phyloP scores from a whole-genome alignment of 148 eudicot genomes.

The Euryodendron excelsum region DNA sequence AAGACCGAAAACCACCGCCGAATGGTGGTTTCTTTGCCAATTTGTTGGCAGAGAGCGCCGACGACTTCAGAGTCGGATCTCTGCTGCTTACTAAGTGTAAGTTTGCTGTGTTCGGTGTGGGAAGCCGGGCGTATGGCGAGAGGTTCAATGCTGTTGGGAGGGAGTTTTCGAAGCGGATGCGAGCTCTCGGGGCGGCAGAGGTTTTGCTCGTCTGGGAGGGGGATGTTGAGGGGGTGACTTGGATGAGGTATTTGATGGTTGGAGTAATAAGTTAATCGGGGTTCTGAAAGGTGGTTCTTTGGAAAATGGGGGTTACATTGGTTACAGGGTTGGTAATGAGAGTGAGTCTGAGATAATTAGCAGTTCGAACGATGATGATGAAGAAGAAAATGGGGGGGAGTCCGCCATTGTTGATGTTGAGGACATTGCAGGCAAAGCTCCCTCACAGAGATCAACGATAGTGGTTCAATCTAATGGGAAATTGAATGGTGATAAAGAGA shows the following conservation, averaged over 20 bases:
- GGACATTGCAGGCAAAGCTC: slow-evolving; percentile 91
- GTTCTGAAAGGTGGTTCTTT: slow-evolving; percentile 43
- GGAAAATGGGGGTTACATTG: slow-evolving; percentile 35
- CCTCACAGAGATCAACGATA: slow-evolving; percentile 47
- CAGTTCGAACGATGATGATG: slow-evolving; percentile 47
- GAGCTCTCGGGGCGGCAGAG: slow-evolving; percentile 70
- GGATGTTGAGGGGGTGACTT: slow-evolving; percentile 75
- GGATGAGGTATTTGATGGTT: slow-evolving; percentile 63
- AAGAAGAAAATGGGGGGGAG: slow-evolving; percentile 39
- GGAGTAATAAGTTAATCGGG: slow-evolving; percentile 60
- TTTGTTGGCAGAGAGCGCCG: slow-evolving; percentile 82
- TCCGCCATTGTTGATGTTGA: slow-evolving; percentile 75
- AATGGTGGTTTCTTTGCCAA: slow-evolving; percentile 61
- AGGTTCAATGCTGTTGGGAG: slow-evolving; percentile 65
- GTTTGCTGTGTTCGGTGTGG: slow-evolving; percentile 83
- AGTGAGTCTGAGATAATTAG: slow-evolving; percentile 36
- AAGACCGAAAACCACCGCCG: slow-evolving; percentile 65
- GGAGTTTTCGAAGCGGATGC: slow-evolving; percentile 45
- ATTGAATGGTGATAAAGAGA: slow-evolving; percentile 61
- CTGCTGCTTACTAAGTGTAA: slow-evolving; percentile 49
- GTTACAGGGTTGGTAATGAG: slow-evolving; percentile 24
- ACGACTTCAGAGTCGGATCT: slow-evolving; percentile 83
- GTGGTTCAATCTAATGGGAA: slow-evolving; percentile 44
- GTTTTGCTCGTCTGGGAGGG: slow-evolving; percentile 62
- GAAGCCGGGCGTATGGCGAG: slow-evolving; percentile 70